Evolutionary conservation across 1,284 basidiomycete genomes (phyloP).

Genomic region (Paramarasmius palmivorus): DNA sequence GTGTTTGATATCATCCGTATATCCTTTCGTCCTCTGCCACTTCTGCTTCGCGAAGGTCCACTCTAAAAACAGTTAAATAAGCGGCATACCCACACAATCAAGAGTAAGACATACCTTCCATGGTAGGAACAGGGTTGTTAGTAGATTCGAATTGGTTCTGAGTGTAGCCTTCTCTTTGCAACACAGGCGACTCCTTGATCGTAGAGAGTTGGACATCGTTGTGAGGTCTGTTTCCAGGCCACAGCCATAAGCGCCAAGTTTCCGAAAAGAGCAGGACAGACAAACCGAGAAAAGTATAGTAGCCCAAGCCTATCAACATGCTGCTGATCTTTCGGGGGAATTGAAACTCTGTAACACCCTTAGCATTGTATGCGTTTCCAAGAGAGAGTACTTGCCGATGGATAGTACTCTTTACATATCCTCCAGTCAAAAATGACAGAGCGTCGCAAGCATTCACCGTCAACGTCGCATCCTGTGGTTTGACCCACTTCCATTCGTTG

Average conservation of each 20-base stretch:
- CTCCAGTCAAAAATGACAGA: constrained; percentile 49
- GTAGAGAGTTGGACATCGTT: constrained; percentile 47
- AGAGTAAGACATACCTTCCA: constrained; percentile 32
- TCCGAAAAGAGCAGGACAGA: not conserved
- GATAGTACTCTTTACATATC: constrained; percentile 54
- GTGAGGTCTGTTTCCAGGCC: constrained; percentile 33
- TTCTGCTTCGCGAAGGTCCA: constrained; percentile 50
- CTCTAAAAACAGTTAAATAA: constrained; percentile 23
- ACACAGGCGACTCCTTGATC: constrained; percentile 44
- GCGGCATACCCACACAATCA: too few species aligned
- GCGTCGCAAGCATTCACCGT: constrained; percentile 58
- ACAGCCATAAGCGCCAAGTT: too few species aligned
- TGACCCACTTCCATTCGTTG: constrained; percentile 48
- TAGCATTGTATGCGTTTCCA: not conserved
- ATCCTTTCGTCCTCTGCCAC: constrained; percentile 44
- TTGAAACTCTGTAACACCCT: constrained; percentile 33
- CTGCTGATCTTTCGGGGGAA: constrained; percentile 56
- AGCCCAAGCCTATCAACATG: constrained; percentile 53
- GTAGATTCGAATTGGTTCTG: constrained; percentile 50
- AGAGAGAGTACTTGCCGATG: constrained; percentile 34
- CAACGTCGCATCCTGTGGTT: constrained; percentile 45
- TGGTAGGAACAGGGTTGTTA: constrained; percentile 46
- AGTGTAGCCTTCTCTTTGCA: constrained; percentile 46
- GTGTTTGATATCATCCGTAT: constrained; percentile 20
- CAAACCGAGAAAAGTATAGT: constrained; percentile 51